A percentile compares a stretch with the other conserved stretches of the same genome.
These are phyloP conservation scores for Sugiyamaella marilandica DNA, from an alignment of 805 yeast genomes.

Conservation along the genomic window DNA sequence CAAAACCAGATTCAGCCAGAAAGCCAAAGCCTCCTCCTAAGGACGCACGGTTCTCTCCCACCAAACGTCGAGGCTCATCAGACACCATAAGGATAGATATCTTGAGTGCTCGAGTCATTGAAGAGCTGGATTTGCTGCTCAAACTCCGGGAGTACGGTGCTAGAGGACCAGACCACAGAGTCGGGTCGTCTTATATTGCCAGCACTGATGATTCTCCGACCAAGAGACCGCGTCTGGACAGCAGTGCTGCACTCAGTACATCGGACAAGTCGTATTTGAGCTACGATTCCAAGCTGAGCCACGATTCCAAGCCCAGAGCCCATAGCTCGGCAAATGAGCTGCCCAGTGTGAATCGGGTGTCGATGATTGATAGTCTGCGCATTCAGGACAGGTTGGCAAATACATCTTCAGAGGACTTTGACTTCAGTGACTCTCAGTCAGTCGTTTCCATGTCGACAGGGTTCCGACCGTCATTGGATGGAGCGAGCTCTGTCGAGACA, in stretches of 20 bases:
- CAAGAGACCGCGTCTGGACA: slow-evolving; percentile 6
- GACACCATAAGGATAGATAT: slow-evolving; percentile 24
- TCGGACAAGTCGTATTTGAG: not conserved
- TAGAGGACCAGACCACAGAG: not conserved
- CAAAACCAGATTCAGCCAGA: not conserved
- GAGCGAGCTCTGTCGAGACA: slow-evolving; percentile 24
- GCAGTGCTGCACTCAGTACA: not conserved
- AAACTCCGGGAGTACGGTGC: slow-evolving; percentile 1
- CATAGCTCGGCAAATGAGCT: not conserved
- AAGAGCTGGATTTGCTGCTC: slow-evolving; percentile 26
- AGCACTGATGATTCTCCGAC: slow-evolving; percentile 13
- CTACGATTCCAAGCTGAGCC: not conserved
- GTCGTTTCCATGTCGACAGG: not conserved
- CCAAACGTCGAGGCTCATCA: not conserved
- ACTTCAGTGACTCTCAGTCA: slow-evolving; percentile 5
- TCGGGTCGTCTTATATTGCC: not conserved
- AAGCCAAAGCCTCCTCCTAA: not conserved
- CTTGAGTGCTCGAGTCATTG: slow-evolving; percentile 29
- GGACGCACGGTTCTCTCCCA: not conserved
- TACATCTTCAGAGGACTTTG: slow-evolving; percentile 14
- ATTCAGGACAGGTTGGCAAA: slow-evolving; percentile 15
- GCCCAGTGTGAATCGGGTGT: not conserved
- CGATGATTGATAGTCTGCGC: slow-evolving; percentile 17
- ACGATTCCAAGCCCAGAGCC: too few relatives aligned
- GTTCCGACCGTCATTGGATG: slow-evolving; percentile 26